Conservation (phyloP, 306 rosid genomes). For the Medicago arabica region DNA sequence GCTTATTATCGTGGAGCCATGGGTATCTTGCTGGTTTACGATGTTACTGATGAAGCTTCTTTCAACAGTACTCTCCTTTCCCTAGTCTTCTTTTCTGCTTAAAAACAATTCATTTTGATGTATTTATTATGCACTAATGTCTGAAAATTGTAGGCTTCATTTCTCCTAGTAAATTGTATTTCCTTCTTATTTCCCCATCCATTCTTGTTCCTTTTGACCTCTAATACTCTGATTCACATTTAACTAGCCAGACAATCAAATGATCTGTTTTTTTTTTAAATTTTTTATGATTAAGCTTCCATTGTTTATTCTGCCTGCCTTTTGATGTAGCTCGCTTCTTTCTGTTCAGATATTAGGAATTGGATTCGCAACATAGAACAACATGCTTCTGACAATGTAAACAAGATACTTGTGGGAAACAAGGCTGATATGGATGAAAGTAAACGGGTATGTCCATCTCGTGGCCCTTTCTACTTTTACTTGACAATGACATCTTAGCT, state of each 20-base stretch:
- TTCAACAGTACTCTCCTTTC: slow-evolving; percentile 66
- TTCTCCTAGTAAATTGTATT: slow-evolving; percentile 22
- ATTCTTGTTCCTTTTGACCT: background rate
- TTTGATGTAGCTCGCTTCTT: slow-evolving; percentile 18
- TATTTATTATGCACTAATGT: slow-evolving; percentile 30
- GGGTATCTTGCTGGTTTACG: slow-evolving; percentile 87
- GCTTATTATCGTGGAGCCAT: slow-evolving; percentile 94
- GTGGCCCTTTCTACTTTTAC: slow-evolving; percentile 18
- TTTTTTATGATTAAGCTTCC: slow-evolving; percentile 12
- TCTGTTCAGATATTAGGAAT: slow-evolving; percentile 73
- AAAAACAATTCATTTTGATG: slow-evolving; percentile 26
- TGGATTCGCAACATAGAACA: slow-evolving; percentile 92
- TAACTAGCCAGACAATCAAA: background rate
- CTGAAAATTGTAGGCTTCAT: background rate
- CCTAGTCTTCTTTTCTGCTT: slow-evolving; percentile 42
- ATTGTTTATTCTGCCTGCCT: slow-evolving; percentile 6
- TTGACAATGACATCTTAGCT: slow-evolving; percentile 32
- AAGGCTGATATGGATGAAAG: slow-evolving; percentile 96
- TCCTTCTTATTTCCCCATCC: slow-evolving; percentile 20
- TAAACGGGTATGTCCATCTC: slow-evolving; percentile 63
- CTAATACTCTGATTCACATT: slow-evolving; percentile 1
- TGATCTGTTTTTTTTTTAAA: background rate
- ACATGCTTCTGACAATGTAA: slow-evolving; percentile 84
- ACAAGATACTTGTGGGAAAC: slow-evolving; percentile 82
- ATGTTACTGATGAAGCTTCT: slow-evolving; percentile 87